Percentiles rank a stretch among this genome's conserved stretches.
Conservation (phyloP, 441 rosid species). For the Syzygium syzygioides region DNA sequence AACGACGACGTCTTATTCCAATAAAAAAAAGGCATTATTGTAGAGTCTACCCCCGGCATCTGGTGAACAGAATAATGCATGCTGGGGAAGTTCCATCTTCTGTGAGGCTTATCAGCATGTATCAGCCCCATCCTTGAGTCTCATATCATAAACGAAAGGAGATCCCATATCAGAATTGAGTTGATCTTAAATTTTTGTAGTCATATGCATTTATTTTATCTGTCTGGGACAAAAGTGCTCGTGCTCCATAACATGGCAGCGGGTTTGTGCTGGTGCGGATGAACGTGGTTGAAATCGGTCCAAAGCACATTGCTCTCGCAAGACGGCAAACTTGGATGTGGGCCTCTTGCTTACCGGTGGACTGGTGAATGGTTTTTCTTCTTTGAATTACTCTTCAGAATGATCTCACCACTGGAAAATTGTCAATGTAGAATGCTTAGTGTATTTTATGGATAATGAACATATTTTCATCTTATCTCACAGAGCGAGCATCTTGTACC, state of each 20-base stretch:
- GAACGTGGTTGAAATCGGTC: background rate
- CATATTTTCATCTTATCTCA: background rate
- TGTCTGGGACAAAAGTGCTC: background rate
- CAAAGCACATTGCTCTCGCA: background rate
- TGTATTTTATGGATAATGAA: background rate
- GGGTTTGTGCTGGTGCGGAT: background rate
- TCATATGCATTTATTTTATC: background rate
- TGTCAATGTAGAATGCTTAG: background rate
- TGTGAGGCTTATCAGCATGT: background rate
- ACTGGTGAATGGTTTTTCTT: background rate
- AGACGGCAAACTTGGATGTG: background rate
- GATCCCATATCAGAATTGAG: background rate
- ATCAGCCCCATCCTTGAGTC: background rate
- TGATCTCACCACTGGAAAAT: background rate
- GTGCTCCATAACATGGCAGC: background rate
- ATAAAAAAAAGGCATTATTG: background rate
- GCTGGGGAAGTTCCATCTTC: background rate
- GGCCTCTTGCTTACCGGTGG: background rate
- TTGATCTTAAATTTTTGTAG: background rate
- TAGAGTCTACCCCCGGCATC: background rate
- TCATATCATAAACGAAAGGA: background rate
- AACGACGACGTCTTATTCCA: constrained; percentile 33
- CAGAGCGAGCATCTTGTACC: background rate
- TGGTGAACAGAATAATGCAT: background rate
- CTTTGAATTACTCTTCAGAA: background rate